Base-by-base conservation (phyloP, 306 rosid genomes). In the Casuarina equisetifolia region DNA sequence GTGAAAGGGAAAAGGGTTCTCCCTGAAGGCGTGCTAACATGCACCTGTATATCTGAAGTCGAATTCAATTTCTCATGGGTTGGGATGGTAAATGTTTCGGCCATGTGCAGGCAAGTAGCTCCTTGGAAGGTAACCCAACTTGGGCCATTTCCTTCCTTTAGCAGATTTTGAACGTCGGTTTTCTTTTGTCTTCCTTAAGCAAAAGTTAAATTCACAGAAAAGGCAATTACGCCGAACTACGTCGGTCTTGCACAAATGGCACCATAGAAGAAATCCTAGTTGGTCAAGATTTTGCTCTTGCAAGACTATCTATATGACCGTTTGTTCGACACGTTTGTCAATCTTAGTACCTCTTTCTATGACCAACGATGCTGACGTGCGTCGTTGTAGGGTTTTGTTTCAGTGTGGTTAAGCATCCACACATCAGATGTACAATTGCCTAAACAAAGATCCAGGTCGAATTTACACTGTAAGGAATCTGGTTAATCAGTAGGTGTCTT, bases 221-320 rank as follows among this genome's bases (percentile, higher is more conserved):
- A 7, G 13, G 35, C 7, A 40, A 79, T 59, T 10, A 76, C 61
- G 80, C 80, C 6, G 0, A 52, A 68, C 75, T 64, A 64, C 69
- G 63, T 72, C 43, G 57, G 12, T 15, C 3, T 38, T 73, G 69
- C 82, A 79, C 82, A 76, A 79, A 66, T 49, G 19, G 32, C 79
- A 82, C 82, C 74, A 76, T 73, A 79, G 0, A 52, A 15, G 82
- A 11, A 73, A 74, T 80, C 55, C 81, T 55, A 75, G 54, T 78
- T 64, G 86, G 85, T 86, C 89, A 86, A 83, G 76, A 74, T 78
- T 82, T 80, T 83, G 77, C 74, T 25, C 55, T 58, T 68, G 3
- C 2, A 57, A 78, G 70, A 78, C 69, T 44, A 55, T 69, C 4
- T 54, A 7, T 70, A 38, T 5, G 16, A 76, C 84, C 76, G 81